phyloP scores from a whole-genome alignment of 2,329 filamentous ascomycete species.

The Berkeleyomyces rouxiae region DNA sequence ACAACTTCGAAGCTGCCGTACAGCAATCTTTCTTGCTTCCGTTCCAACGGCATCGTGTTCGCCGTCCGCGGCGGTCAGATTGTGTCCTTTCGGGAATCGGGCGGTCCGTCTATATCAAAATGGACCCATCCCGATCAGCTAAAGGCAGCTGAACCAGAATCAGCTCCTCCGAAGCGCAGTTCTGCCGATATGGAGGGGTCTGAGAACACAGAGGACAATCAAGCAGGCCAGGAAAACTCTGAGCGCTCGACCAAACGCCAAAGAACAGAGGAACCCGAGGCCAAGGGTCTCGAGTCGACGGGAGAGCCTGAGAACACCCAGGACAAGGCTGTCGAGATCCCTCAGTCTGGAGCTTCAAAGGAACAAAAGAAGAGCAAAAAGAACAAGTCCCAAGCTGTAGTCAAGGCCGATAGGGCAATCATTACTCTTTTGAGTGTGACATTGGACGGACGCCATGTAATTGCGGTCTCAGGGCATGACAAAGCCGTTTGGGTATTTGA shows the following conservation, averaged over 20 bases:
- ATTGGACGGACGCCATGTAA: constrained; percentile 45
- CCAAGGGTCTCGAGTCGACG: constrained; percentile 19
- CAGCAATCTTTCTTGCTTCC: constrained; percentile 39
- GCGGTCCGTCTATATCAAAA: constrained; percentile 40
- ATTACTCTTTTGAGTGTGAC: constrained; percentile 54
- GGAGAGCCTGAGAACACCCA: constrained; percentile 24
- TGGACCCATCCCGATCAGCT: constrained; percentile 39
- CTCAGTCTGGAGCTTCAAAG: constrained; percentile 12
- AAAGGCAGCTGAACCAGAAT: constrained; percentile 17
- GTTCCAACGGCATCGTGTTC: constrained; percentile 42
- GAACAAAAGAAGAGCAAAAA: constrained; percentile 19
- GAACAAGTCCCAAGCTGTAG: constrained; percentile 19
- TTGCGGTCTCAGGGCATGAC: constrained; percentile 77
- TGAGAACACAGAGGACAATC: constrained; percentile 15
- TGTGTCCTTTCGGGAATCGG: constrained; percentile 45
- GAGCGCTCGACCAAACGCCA: constrained; percentile 10
- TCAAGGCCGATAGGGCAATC: constrained; percentile 38
- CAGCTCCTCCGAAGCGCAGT: constrained; percentile 14
- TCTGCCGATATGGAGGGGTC: constrained; percentile 18
- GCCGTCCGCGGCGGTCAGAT: constrained; percentile 59
- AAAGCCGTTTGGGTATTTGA: constrained; percentile 77
- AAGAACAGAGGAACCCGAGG: constrained; percentile 14
- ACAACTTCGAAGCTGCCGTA: constrained; percentile 40
- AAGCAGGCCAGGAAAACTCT: neutral
- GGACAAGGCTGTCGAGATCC: constrained; percentile 8